A percentile compares a stretch with the other conserved stretches of the same genome.
These are phyloP conservation scores for Arachis stenosperma DNA, from an alignment of 306 rosid genomes.

Conservation along the genomic window DNA sequence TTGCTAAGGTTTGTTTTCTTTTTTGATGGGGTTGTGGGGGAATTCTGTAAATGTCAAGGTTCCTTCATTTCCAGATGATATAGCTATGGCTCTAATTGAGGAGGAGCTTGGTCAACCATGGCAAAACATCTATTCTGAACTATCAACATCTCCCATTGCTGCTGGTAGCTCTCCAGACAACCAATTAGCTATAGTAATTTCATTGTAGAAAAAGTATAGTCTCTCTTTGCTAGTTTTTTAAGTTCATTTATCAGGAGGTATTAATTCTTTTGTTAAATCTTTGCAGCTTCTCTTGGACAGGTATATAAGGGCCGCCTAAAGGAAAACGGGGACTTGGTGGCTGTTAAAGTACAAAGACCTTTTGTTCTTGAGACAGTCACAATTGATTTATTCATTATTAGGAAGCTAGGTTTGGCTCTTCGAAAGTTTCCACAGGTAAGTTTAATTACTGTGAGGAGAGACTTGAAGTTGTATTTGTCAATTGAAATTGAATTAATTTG, in stretches of 20 bases:
- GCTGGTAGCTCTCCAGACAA: conserved; percentile 73
- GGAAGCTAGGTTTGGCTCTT: conserved; percentile 89
- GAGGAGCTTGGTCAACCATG: conserved; percentile 99
- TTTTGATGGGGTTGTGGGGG: conserved; percentile 43
- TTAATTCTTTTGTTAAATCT: conserved; percentile 43
- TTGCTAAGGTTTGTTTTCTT: conserved; percentile 44
- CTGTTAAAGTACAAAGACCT: conserved; percentile 99
- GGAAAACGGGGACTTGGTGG: conserved; percentile 95
- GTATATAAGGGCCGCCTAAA: conserved; percentile 91
- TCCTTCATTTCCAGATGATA: conserved; percentile 96
- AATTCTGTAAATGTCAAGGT: conserved; percentile 63
- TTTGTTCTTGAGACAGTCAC: conserved; percentile 98
- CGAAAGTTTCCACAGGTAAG: conserved; percentile 92
- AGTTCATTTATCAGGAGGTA: conserved; percentile 31
- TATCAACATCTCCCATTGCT: conserved; percentile 94
- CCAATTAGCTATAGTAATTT: conserved; percentile 42
- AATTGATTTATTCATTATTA: conserved; percentile 77
- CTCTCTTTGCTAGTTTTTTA: conserved; percentile 39
- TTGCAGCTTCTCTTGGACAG: conserved; percentile 98
- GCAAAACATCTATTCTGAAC: conserved; percentile 85
- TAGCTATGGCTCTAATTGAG: conserved; percentile 94
- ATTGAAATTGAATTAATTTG: conserved; percentile 17
- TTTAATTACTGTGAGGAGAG: conserved; percentile 35
- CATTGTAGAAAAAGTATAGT: conserved; percentile 38
- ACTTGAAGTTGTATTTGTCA: conserved; percentile 30